Evolutionary conservation across 202 grass and related monocot species (phyloP).

Genomic region (Panicum hallii): DNA sequence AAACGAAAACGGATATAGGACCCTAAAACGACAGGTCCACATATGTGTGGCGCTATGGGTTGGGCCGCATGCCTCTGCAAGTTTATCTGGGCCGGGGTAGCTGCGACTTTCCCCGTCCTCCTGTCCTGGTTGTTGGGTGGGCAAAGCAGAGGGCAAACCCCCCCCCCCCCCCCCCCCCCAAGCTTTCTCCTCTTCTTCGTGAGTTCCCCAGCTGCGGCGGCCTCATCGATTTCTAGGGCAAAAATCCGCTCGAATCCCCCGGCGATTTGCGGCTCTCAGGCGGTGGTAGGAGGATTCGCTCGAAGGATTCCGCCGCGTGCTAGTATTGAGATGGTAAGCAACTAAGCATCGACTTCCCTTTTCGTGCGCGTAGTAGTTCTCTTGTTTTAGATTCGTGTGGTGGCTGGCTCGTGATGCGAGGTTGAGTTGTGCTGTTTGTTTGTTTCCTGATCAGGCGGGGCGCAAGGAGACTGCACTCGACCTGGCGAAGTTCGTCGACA

Average conservation of each 20-base stretch:
- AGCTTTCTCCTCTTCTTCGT: not conserved
- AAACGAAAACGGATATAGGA: not conserved
- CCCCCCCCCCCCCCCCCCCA: no score
- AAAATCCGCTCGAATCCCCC: not conserved
- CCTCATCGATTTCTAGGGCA: conserved; percentile 33
- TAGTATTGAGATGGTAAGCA: conserved; percentile 36
- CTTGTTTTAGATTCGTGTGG: not conserved
- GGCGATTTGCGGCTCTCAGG: not conserved
- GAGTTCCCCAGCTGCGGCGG: conserved; percentile 43
- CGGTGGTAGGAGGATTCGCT: not conserved
- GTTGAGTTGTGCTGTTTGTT: not conserved
- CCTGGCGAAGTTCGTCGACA: conserved; percentile 88
- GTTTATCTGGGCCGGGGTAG: not conserved
- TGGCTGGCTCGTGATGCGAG: not conserved
- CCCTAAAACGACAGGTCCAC: not conserved
- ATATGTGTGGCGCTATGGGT: not conserved
- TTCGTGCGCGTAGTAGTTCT: not conserved
- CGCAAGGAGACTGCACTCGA: conserved; percentile 89
- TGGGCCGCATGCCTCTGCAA: not conserved
- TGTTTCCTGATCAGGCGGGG: conserved; percentile 59
- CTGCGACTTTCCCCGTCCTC: not conserved
- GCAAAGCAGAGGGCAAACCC: not conserved
- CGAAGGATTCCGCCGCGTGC: not conserved
- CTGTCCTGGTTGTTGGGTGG: no score
- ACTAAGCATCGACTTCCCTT: not conserved